Percentiles rank a stretch among this genome's conserved stretches.
Evolutionary conservation across 495 filamentous ascomycete species (phyloP).

Genomic region (Tuber brumale): DNA sequence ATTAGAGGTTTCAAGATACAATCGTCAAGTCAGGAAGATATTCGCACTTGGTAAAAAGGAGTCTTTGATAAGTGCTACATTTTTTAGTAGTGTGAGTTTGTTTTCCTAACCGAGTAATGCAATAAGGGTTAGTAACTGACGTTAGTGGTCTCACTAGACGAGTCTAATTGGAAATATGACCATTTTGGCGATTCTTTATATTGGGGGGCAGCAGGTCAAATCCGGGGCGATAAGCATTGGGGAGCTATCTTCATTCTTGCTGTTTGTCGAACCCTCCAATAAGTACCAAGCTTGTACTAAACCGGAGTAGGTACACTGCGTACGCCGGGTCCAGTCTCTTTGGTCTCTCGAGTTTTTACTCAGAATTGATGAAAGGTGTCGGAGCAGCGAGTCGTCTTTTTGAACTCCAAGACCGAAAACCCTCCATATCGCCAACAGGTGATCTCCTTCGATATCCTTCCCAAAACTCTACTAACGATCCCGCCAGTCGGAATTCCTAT

Average conservation of each 20-base stretch:
- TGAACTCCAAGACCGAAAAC: constrained; percentile 87
- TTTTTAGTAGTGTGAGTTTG: constrained; percentile 65
- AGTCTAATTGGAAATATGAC: constrained; percentile 93
- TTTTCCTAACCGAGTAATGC: background rate
- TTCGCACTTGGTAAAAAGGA: constrained; percentile 80
- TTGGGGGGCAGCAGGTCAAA: constrained; percentile 82
- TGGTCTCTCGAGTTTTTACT: constrained; percentile 91
- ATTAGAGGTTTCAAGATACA: constrained; percentile 83
- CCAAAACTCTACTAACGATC: background rate
- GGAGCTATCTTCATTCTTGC: constrained; percentile 92
- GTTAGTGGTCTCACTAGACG: constrained; percentile 48
- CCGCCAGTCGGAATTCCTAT: constrained; percentile 61
- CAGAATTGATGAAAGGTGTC: constrained; percentile 97
- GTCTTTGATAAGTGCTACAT: constrained; percentile 79
- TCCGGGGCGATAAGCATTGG: constrained; percentile 79
- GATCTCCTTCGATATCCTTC: background rate
- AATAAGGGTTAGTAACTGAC: background rate
- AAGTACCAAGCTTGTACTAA: constrained; percentile 11
- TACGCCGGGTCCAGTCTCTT: constrained; percentile 60
- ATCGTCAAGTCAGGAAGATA: constrained; percentile 81
- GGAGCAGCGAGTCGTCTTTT: constrained; percentile 92
- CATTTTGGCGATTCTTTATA: constrained; percentile 82
- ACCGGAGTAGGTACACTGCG: constrained; percentile 36
- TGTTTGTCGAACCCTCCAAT: constrained; percentile 54
- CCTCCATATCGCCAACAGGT: constrained; percentile 70